Conservation (phyloP, 805 yeast genomes). For the Cyberlindnera amylophila region DNA sequence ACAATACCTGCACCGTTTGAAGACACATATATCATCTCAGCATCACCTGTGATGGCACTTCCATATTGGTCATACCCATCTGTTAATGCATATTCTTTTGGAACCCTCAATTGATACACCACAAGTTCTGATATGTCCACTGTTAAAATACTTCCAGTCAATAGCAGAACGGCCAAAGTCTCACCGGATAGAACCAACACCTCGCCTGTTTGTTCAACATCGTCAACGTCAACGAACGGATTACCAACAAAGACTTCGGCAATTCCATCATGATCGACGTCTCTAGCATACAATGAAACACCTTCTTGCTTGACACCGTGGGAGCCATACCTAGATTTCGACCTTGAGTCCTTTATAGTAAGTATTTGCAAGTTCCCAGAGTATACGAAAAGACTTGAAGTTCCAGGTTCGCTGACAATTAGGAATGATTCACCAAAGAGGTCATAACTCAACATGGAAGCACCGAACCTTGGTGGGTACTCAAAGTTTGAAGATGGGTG, state of each 20-base stretch:
- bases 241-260: slow-evolving; percentile 44
- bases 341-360: slow-evolving; percentile 25
- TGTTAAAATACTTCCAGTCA: slow-evolving; percentile 1
- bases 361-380: slow-evolving; percentile 23
- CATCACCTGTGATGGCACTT: slow-evolving; percentile 28
- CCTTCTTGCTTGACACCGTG: slow-evolving; percentile 44
- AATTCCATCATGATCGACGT: slow-evolving; percentile 35
- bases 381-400: slow-evolving; percentile 39
- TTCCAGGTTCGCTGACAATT: slow-evolving; percentile 51
- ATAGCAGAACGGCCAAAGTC: slow-evolving; percentile 15
- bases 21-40: slow-evolving; percentile 32
- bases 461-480: slow-evolving; percentile 41
- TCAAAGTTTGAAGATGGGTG: slow-evolving; percentile 7
- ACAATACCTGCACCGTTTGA: slow-evolving; percentile 37
- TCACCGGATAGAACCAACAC: slow-evolving; percentile 32
- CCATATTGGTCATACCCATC: slow-evolving; percentile 43
- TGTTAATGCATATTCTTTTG: slow-evolving; percentile 12
- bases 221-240: slow-evolving; percentile 35
- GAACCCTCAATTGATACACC: slow-evolving; percentile 12
- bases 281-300: slow-evolving; percentile 28
- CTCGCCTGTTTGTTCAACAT: slow-evolving; percentile 33
- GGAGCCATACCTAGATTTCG: slow-evolving; percentile 33
- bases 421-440: slow-evolving; percentile 33
- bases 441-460: slow-evolving; percentile 30
- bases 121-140: slow-evolving; percentile 12